Conservation (phyloP, 2,329 filamentous ascomycete species). For the Lachnellula hyalina region DNA sequence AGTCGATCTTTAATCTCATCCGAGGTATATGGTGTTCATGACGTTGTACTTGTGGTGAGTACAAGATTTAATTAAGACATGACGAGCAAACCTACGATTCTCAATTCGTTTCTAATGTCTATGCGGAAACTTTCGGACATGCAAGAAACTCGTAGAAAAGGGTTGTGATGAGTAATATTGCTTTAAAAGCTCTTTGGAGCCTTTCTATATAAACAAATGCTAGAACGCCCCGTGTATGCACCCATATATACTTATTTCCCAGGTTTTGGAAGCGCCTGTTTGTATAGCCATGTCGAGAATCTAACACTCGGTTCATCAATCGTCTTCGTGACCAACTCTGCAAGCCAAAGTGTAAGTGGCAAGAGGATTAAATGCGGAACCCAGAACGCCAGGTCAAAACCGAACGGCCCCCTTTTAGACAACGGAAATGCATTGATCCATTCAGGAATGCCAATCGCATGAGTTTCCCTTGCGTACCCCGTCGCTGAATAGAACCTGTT, state of each 20-base stretch:
- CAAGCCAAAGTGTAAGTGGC: slow-evolving; percentile 53
- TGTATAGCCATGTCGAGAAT: slow-evolving; percentile 53
- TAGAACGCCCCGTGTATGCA: background rate
- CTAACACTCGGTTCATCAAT: slow-evolving; percentile 57
- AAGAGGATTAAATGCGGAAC: slow-evolving; percentile 54
- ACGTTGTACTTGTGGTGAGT: too few relatives aligned
- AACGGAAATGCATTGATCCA: slow-evolving; percentile 55
- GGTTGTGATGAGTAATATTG: background rate
- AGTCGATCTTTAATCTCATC: too few relatives aligned
- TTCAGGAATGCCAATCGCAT: slow-evolving; percentile 45
- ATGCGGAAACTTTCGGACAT: background rate
- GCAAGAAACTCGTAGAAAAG: background rate
- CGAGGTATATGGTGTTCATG: too few relatives aligned
- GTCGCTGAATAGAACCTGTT: slow-evolving; percentile 59
- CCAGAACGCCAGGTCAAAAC: slow-evolving; percentile 56
- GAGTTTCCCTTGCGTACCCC: slow-evolving; percentile 47
- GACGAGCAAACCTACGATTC: too few relatives aligned
- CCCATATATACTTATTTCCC: background rate
- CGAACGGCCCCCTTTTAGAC: slow-evolving; percentile 50
- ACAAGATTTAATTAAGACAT: too few relatives aligned
- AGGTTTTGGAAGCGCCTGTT: slow-evolving; percentile 32
- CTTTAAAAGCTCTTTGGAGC: background rate
- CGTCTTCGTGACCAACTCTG: slow-evolving; percentile 49
- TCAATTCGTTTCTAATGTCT: too few relatives aligned
- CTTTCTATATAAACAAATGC: background rate